Percentiles rank a stretch among this genome's conserved stretches.
These are phyloP conservation scores for Microbotryum lychnidis-dioicae DNA, from an alignment of 1,284 basidiomycete genomes.

Conservation along the genomic window DNA sequence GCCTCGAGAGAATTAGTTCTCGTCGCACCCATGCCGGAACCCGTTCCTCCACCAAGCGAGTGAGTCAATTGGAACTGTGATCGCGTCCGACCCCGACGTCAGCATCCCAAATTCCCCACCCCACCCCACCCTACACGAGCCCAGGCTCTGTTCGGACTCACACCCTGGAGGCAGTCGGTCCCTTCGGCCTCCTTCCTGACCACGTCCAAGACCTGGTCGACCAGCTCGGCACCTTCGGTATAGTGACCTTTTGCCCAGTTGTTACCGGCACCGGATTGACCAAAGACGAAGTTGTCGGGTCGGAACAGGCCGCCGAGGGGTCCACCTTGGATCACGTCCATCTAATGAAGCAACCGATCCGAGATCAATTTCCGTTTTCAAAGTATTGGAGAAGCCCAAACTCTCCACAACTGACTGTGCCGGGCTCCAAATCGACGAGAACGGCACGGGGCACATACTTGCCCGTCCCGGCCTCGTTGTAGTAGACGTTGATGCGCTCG, in stretches of 20 bases:
- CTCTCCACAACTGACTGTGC: conserved; percentile 47
- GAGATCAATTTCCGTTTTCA: not conserved
- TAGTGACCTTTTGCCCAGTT: conserved; percentile 52
- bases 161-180: conserved; percentile 50
- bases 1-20: not conserved
- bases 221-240: conserved; percentile 88
- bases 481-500: conserved; percentile 51
- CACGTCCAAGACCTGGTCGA: conserved; percentile 69
- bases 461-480: conserved; percentile 49
- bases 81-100: too few relatives aligned
- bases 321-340: conserved; percentile 32
- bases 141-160: conserved; percentile 33
- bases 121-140: too few relatives aligned
- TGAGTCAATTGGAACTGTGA: conserved; percentile 52
- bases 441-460: conserved; percentile 97
- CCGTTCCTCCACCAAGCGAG: conserved; percentile 54
- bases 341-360: not conserved
- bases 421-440: conserved; percentile 88
- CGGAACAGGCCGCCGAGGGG: conserved; percentile 41
- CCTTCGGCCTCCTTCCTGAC: conserved; percentile 54
- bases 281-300: conserved; percentile 49
- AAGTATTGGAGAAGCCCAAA: too few relatives aligned
- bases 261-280: conserved; percentile 55
- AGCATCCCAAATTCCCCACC: too few relatives aligned
- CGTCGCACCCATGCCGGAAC: conserved; percentile 49